phyloP scores from a whole-genome alignment of 495 filamentous ascomycete species.

The Penicillium nucicola region DNA sequence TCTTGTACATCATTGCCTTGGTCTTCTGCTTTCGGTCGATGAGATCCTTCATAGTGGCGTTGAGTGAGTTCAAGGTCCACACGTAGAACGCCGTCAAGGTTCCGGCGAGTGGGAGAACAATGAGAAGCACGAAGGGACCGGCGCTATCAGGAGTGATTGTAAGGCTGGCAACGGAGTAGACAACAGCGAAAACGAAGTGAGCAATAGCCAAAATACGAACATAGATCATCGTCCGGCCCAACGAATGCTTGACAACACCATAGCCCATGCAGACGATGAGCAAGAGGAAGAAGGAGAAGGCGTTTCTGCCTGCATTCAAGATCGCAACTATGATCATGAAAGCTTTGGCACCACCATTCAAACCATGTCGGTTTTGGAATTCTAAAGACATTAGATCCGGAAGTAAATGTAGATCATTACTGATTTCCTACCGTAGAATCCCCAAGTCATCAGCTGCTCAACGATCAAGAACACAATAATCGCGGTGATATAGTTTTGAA shows the following conservation, averaged over 20 bases:
- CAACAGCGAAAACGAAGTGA: conserved; percentile 92
- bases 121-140: conserved; percentile 89
- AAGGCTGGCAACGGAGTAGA: conserved; percentile 87
- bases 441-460: conserved; percentile 98
- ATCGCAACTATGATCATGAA: conserved; percentile 87
- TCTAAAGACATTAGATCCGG: conserved; percentile 47
- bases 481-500: conserved; percentile 99
- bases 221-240: conserved; percentile 91
- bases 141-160: conserved; percentile 71
- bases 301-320: conserved; percentile 89
- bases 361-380: conserved; percentile 84
- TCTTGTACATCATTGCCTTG: conserved; percentile 95
- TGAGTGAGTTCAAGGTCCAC: conserved; percentile 96
- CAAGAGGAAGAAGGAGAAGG: conserved; percentile 97
- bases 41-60: conserved; percentile 92
- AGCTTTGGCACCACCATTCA: conserved; percentile 73
- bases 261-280: conserved; percentile 99
- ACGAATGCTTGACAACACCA: conserved; percentile 91
- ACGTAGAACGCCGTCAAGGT: conserved; percentile 97
- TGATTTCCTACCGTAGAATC: conserved; percentile 67
- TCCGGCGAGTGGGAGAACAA: conserved; percentile 87
- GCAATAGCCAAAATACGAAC: conserved; percentile 86
- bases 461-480: conserved; percentile 92
- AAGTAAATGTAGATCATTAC: not conserved
- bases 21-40: conserved; percentile 88